Percentiles rank a stretch among this genome's conserved stretches.
These are phyloP conservation scores for Penstemon barbatus DNA, from an alignment of 257 asterid species.

Conservation along the genomic window DNA sequence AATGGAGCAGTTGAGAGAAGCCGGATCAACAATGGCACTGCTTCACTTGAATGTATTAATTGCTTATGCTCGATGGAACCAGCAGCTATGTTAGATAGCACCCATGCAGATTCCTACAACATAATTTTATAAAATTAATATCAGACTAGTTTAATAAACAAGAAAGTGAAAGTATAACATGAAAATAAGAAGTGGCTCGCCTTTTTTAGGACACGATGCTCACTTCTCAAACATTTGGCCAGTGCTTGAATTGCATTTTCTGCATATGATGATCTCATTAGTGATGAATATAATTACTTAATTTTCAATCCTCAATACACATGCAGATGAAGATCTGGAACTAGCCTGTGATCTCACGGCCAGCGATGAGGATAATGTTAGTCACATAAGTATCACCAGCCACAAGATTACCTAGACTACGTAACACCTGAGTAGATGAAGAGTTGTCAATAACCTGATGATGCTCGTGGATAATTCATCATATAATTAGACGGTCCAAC, in stretches of 20 bases:
- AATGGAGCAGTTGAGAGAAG: slow-evolving; percentile 76
- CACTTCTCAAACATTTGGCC: slow-evolving; percentile 73
- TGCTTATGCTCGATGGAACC: slow-evolving; percentile 81
- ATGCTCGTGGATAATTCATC: slow-evolving; percentile 9
- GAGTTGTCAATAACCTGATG: slow-evolving; percentile 7
- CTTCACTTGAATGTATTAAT: slow-evolving; percentile 76
- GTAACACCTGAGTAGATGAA: slow-evolving; percentile 55
- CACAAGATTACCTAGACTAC: slow-evolving; percentile 93
- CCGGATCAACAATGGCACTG: slow-evolving; percentile 50
- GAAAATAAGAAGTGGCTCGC: slow-evolving; percentile 29
- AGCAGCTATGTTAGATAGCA: slow-evolving; percentile 81
- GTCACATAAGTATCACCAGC: slow-evolving; percentile 72
- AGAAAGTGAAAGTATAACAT: slow-evolving; percentile 5
- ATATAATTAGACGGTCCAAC: not conserved
- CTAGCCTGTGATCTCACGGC: slow-evolving; percentile 76
- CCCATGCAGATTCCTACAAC: slow-evolving; percentile 94
- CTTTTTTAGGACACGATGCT: slow-evolving; percentile 87
- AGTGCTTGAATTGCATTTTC: slow-evolving; percentile 64
- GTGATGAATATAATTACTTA: not conserved
- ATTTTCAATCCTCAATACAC: not conserved
- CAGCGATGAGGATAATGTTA: slow-evolving; percentile 55
- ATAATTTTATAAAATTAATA: not conserved
- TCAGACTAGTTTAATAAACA: slow-evolving; percentile 15
- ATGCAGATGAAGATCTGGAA: slow-evolving; percentile 22
- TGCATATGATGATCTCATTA: slow-evolving; percentile 31